phyloP scores from a whole-genome alignment of 768 basidiomycete genomes.

The Hypholoma fasciculare region DNA sequence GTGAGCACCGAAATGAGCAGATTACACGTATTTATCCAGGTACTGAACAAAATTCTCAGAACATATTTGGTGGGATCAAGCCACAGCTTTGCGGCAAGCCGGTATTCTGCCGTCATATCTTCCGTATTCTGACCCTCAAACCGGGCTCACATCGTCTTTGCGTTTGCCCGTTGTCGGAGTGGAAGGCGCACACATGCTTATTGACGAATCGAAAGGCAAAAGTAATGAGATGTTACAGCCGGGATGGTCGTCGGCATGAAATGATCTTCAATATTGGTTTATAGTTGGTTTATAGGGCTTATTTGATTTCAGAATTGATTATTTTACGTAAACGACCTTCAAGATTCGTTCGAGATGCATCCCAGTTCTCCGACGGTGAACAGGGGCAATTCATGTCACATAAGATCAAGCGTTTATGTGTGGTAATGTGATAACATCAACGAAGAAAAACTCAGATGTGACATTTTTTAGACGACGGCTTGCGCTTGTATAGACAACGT shows the following conservation, averaged over 20 bases:
- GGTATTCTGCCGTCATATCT: constrained; percentile 35
- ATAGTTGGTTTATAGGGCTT: no score
- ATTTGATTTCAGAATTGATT: no score
- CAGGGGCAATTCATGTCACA: no score
- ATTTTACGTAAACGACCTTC: no score
- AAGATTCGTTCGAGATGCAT: no score
- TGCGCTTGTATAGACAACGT: no score
- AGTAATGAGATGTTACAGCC: constrained; percentile 39
- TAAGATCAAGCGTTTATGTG: no score
- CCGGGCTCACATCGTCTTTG: constrained; percentile 13
- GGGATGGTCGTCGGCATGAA: constrained; percentile 28
- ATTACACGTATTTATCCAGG: not conserved
- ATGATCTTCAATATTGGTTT: not conserved
- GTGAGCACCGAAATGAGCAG: constrained; percentile 8
- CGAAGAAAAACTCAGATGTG: no score
- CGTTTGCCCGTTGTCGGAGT: constrained; percentile 38
- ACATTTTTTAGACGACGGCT: no score
- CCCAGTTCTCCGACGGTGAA: no score
- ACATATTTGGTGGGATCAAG: constrained; percentile 49
- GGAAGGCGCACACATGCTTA: constrained; percentile 35
- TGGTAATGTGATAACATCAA: no score
- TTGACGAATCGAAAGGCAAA: constrained; percentile 34
- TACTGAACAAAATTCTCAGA: constrained; percentile 22
- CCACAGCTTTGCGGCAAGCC: constrained; percentile 35
- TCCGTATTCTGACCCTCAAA: constrained; percentile 21